Base-by-base conservation (phyloP, 441 rosid species). In the Dalechampia spathulata region DNA sequence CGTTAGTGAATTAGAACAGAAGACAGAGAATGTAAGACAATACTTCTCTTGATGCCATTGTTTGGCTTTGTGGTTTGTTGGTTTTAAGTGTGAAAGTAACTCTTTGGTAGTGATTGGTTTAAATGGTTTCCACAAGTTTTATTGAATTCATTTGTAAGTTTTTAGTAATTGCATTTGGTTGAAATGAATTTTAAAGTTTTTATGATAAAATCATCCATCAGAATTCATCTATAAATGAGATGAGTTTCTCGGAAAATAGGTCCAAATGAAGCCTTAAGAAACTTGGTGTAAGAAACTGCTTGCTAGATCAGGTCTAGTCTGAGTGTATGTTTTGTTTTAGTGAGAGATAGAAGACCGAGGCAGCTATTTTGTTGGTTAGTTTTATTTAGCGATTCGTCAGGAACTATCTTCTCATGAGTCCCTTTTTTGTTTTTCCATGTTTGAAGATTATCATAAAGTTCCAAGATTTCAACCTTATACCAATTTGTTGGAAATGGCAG, bases 401-500 rank as follows among this genome's bases (percentile, higher is more conserved):
- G 26, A 28, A 38, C n/a, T 44, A 8, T 56, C 27, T 28, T 22
- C 49, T 42, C 34, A 30, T 14, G 23, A 6, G 32, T 1, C 20
- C 3, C n/a, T n/a, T n/a, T n/a, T n/a, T n/a, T 30, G 5, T 10
- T 30, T 39, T 41, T 50, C 3, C 43, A 4, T 38, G 61, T 55
- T 52, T 56, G 38, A 45, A 63, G 57, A 46, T 67, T 36, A 20
- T 41, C 26, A 30, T 53, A 21, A 8, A 47, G 45, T 48, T 68
- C 47, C 52, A 34, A 19, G 62, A 49, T 51, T 64, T 69, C 44
- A 66, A n/a, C 39, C 49, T 36, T 49, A 51, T 28, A 0, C 16
- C 41, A 52, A 50, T 34, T 28, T 46, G 14, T 65, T 66, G 49
- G n/a, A 57, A 73, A 62, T 81, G 69, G 55, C 94, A 94, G 99